Conservation (phyloP, 306 rosid species). For the Pachyrhizus erosus region DNA sequence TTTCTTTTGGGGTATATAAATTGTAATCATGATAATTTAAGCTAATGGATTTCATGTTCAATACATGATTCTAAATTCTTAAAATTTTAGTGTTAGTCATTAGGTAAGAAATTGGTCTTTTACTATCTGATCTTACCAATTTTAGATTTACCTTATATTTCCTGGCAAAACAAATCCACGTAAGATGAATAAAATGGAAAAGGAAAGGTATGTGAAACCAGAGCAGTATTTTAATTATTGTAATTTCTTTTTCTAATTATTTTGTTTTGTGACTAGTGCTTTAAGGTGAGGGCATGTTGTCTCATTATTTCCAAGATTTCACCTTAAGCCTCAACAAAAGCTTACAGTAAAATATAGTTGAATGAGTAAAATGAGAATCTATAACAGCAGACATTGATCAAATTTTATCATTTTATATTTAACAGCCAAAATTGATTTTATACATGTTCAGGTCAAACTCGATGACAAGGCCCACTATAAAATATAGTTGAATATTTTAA, state of each 20-base stretch:
- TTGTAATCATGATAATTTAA: neutral
- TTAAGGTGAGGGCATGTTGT: neutral
- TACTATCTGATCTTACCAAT: neutral
- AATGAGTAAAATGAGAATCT: slow-evolving; percentile 8
- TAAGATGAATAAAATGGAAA: neutral
- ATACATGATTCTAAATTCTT: slow-evolving; percentile 7
- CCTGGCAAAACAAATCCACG: neutral
- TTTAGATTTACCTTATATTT: too few relatives aligned
- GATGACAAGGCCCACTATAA: slow-evolving; percentile 52
- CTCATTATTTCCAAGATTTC: neutral
- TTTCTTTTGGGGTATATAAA: neutral
- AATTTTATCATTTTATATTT: slow-evolving; percentile 31
- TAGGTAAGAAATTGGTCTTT: slow-evolving; percentile 2
- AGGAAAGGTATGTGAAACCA: too few relatives aligned
- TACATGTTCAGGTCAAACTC: slow-evolving; percentile 38
- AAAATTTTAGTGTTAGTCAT: neutral
- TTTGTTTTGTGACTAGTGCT: too few relatives aligned
- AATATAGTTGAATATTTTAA: slow-evolving; percentile 34
- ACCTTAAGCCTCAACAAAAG: neutral
- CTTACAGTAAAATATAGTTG: neutral
- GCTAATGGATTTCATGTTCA: neutral
- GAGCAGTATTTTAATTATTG: too few relatives aligned
- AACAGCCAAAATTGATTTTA: slow-evolving; percentile 46
- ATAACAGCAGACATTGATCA: neutral
- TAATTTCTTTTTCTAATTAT: too few relatives aligned